Conservation (phyloP, 768 basidiomycete genomes). For the Podaxis sp. region DNA sequence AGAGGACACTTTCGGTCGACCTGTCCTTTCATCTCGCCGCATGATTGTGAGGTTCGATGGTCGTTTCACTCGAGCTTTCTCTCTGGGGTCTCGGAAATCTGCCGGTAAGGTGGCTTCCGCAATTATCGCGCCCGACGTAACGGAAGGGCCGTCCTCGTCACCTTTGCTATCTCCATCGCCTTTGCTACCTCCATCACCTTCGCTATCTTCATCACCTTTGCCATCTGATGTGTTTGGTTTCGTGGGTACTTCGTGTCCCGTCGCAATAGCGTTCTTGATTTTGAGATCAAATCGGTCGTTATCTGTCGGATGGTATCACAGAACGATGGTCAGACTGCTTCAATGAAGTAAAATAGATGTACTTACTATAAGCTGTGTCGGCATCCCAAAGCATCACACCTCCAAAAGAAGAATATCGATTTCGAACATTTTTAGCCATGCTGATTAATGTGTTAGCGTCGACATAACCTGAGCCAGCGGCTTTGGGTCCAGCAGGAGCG, state of each 20-base stretch:
- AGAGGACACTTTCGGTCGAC: slow-evolving; percentile 18
- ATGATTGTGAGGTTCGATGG: slow-evolving; percentile 21
- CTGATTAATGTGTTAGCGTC: slow-evolving; percentile 38
- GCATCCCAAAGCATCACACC: slow-evolving; percentile 53
- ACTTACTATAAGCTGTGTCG: slow-evolving; percentile 39
- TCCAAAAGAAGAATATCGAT: slow-evolving; percentile 58
- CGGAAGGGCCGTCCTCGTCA: background rate
- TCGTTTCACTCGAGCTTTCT: slow-evolving; percentile 31
- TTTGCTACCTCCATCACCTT: background rate
- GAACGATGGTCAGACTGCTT: background rate
- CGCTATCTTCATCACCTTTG: background rate
- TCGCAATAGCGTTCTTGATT: slow-evolving; percentile 53
- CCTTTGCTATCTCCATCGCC: background rate
- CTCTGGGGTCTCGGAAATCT: slow-evolving; percentile 29
- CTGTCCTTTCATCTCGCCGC: slow-evolving; percentile 9
- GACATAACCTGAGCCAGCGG: slow-evolving; percentile 55
- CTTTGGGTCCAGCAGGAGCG: slow-evolving; percentile 49
- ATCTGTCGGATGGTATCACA: slow-evolving; percentile 29
- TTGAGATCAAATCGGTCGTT: slow-evolving; percentile 59
- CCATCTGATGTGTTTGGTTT: background rate
- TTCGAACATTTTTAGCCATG: slow-evolving; percentile 42
- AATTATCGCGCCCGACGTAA: slow-evolving; percentile 10
- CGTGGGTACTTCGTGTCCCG: slow-evolving; percentile 18
- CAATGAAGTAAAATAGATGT: slow-evolving; percentile 4
- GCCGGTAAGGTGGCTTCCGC: slow-evolving; percentile 15